phyloP scores from a whole-genome alignment of 169 alveolate species.

The Theileria annulata region DNA sequence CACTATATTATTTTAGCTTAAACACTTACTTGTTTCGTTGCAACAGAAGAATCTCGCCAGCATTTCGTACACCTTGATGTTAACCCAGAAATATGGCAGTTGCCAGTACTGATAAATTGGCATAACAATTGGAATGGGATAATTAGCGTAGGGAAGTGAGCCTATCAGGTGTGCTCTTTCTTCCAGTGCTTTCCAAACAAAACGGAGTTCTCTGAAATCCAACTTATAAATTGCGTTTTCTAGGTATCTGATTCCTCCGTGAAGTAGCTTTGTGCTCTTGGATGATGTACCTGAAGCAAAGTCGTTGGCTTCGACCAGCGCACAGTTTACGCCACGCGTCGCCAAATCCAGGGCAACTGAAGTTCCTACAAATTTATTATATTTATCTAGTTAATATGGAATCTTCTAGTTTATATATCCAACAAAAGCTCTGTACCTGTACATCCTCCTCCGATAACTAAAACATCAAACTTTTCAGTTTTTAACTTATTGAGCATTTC shows the following conservation, averaged over 20 bases:
- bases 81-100: slow-evolving; percentile 86
- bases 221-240: slow-evolving; percentile 82
- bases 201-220: slow-evolving; percentile 76
- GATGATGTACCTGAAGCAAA: slow-evolving; percentile 93
- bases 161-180: slow-evolving; percentile 89
- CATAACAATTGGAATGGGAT: slow-evolving; percentile 83
- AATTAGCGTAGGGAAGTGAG: slow-evolving; percentile 86
- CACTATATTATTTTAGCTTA: not conserved
- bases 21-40: slow-evolving; percentile 67
- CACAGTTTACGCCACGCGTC: slow-evolving; percentile 89
- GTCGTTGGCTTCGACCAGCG: slow-evolving; percentile 88
- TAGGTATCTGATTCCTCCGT: slow-evolving; percentile 94
- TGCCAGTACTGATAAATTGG: slow-evolving; percentile 86
- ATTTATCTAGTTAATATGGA: not conserved
- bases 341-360: slow-evolving; percentile 92
- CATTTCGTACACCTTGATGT: slow-evolving; percentile 84
- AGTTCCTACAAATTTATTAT: slow-evolving; percentile 60
- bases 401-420: too few relatives aligned
- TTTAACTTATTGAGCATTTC: slow-evolving; percentile 73
- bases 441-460: slow-evolving; percentile 92
- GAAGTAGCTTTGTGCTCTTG: slow-evolving; percentile 91
- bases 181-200: slow-evolving; percentile 89
- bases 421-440: slow-evolving; percentile 71
- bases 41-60: slow-evolving; percentile 82
- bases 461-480: slow-evolving; percentile 76